These are phyloP conservation scores for Kernera saxatilis DNA, from an alignment of 345 rosid species.

Conservation along the genomic window DNA sequence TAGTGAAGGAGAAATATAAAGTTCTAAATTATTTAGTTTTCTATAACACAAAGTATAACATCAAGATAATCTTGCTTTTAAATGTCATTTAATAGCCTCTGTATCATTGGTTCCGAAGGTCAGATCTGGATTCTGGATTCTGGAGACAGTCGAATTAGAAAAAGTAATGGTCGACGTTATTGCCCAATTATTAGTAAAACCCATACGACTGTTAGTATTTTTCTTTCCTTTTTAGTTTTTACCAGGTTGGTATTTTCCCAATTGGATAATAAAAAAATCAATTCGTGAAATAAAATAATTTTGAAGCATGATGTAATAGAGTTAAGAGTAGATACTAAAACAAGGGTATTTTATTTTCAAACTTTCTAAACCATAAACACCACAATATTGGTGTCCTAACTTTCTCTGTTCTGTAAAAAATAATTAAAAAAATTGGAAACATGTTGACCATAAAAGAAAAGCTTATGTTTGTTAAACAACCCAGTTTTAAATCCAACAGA, in stretches of 20 bases:
- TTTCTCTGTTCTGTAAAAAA: slow-evolving; percentile 8
- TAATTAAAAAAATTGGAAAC: background rate
- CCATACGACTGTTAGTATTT: background rate
- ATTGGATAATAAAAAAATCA: background rate
- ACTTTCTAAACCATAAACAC: slow-evolving; percentile 23
- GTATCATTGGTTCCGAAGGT: too few species aligned
- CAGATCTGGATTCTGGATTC: too few species aligned
- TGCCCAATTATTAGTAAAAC: too few species aligned
- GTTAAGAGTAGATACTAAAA: background rate
- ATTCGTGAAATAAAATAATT: background rate
- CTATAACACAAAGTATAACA: too few species aligned
- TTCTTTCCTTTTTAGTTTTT: background rate
- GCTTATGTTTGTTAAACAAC: slow-evolving; percentile 29
- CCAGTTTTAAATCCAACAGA: slow-evolving; percentile 18
- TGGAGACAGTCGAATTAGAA: too few species aligned
- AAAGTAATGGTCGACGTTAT: too few species aligned
- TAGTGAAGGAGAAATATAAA: too few species aligned
- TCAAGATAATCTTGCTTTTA: too few species aligned
- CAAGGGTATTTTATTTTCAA: slow-evolving; percentile 4
- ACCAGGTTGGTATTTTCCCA: background rate
- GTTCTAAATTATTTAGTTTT: too few species aligned
- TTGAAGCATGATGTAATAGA: background rate
- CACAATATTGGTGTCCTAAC: slow-evolving; percentile 30
- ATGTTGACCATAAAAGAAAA: slow-evolving; percentile 14
- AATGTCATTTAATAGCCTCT: too few species aligned